A percentile compares a stretch with the other conserved stretches of the same genome.
phyloP scores from a whole-genome alignment of 768 basidiomycete genomes.

The Lactarius vividus region DNA sequence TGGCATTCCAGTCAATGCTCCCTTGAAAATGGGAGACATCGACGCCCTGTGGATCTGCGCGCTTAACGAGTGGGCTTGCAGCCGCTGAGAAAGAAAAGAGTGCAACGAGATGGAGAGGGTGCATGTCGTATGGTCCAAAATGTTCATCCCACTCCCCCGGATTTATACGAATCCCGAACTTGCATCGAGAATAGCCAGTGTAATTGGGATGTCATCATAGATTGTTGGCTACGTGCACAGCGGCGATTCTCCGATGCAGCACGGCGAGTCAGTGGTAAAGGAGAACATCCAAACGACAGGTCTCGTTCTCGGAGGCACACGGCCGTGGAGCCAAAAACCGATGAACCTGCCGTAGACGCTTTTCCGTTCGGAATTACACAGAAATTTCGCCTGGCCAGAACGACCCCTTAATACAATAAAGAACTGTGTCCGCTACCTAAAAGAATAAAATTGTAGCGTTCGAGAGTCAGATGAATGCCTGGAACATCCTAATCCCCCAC shows the following conservation, averaged over 20 bases:
- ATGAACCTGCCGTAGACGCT: background rate
- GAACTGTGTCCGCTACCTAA: background rate
- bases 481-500: background rate
- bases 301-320: background rate
- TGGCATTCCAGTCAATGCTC: constrained; percentile 49
- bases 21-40: constrained; percentile 55
- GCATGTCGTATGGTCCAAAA: background rate
- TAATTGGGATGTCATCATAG: background rate
- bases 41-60: constrained; percentile 47
- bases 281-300: background rate
- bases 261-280: background rate
- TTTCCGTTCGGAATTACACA: background rate
- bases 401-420: background rate
- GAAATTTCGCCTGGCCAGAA: background rate
- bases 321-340: background rate
- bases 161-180: background rate
- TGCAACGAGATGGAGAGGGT: background rate
- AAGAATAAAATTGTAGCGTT: background rate
- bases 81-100: background rate
- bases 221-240: background rate
- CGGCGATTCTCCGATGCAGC: background rate
- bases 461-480: background rate
- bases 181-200: too few species aligned
- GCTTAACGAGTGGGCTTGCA: constrained; percentile 31
- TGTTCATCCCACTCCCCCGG: background rate